These are phyloP conservation scores for Thyridium curvatum DNA, from an alignment of 2,329 filamentous ascomycete genomes.

Conservation along the genomic window DNA sequence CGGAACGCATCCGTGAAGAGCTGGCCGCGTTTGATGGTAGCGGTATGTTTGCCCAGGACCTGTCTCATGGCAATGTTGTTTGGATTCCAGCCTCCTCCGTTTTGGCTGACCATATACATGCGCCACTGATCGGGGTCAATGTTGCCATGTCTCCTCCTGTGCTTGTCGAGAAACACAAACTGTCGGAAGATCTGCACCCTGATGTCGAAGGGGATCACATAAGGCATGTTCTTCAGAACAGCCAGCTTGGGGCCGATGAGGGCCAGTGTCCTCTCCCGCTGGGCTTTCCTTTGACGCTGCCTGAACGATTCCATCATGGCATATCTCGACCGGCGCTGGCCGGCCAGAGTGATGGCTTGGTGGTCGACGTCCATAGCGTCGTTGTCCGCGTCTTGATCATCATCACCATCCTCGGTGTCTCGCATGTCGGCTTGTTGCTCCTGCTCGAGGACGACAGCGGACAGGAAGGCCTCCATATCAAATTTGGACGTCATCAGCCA, in stretches of 20 bases:
- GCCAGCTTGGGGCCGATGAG: slow-evolving; percentile 81
- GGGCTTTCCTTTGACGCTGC: slow-evolving; percentile 58
- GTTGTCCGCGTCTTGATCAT: slow-evolving; percentile 14
- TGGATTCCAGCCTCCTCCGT: slow-evolving; percentile 15
- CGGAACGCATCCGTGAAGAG: slow-evolving; percentile 83
- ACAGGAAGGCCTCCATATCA: slow-evolving; percentile 83
- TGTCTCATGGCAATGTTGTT: slow-evolving; percentile 19
- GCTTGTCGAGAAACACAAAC: slow-evolving; percentile 81
- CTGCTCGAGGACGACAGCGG: slow-evolving; percentile 82
- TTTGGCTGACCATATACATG: slow-evolving; percentile 44
- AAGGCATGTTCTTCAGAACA: slow-evolving; percentile 92
- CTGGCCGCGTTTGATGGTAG: slow-evolving; percentile 69
- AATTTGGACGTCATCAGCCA: slow-evolving; percentile 91
- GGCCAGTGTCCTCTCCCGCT: slow-evolving; percentile 66
- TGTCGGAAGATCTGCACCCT: slow-evolving; percentile 89
- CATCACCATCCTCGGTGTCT: slow-evolving; percentile 28
- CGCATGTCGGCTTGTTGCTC: slow-evolving; percentile 66
- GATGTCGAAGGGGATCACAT: slow-evolving; percentile 88
- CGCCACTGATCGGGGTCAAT: slow-evolving; percentile 73
- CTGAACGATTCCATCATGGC: slow-evolving; percentile 58
- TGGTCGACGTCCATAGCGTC: slow-evolving; percentile 18
- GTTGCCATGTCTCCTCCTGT: slow-evolving; percentile 59
- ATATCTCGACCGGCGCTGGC: slow-evolving; percentile 55
- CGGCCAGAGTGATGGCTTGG: slow-evolving; percentile 33
- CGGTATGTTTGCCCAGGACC: slow-evolving; percentile 58